Base-by-base conservation (phyloP, 352 stramenopile genomes). In the Pythium aphanidermatum region DNA sequence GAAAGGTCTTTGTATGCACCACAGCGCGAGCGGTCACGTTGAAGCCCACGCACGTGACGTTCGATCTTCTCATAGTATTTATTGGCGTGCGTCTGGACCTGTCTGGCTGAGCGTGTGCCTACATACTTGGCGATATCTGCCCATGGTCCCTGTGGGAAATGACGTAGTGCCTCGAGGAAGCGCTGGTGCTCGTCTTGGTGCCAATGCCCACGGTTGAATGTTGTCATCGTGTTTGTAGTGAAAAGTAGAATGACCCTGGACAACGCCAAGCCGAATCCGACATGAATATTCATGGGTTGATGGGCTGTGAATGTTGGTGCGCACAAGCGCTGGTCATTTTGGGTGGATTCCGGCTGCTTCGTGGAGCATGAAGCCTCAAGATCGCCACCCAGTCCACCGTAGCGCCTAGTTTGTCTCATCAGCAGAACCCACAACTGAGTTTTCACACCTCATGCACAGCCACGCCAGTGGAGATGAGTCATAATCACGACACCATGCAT, bases 41-140 rank as follows among this genome's bases (percentile, higher is more conserved):
- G 67, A 6, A 86, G 54, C 0, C 76, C 71, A 5, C 74, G 71
- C 35, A 76, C 49, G n/a, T 70, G 57, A 1, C 76, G 70, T 50
- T 68, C 60, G 46, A 89, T 75, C 59, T 89, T 89, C 41, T 88
- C 74, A 51, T 82, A 72, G 53, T 89, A 89, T 46, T 73, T 73
- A 47, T 73, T 60, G 5, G 60, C 57, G 29, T 73, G 63, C 9
- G 71, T 86, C 52, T 86, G 76, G 51, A 85, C 74, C 48, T 88
- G 76, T 3, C 76, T 64, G 4, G 74, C 55, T 10, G 69, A 83
- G 20, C 71, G 46, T 16, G 65, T 67, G 20, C 56, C 46, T 0
- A 74, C 51, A 10, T 35, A 25, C 17, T 41, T 31, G 1, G 65
- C 46, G 20, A 74, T 69, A 6, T 39, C 40, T n/a, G 46, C 51